Evolutionary conservation across 2,329 filamentous ascomycete genomes (phyloP).

Genomic region (Nigrograna mackinnonii): DNA sequence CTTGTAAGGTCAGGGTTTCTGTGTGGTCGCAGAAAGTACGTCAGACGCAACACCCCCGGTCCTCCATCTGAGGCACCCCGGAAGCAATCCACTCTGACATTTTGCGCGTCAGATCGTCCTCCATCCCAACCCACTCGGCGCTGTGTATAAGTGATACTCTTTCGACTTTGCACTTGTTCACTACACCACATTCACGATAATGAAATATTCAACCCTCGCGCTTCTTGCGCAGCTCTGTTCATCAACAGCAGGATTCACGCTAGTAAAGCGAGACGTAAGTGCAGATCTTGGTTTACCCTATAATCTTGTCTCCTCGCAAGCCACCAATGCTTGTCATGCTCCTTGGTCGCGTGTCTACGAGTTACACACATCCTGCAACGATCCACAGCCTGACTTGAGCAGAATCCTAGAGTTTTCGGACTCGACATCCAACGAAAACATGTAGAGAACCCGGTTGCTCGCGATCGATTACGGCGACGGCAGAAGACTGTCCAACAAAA

Average conservation of each 20-base stretch:
- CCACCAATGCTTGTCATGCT: not conserved
- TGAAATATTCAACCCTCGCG: conserved; percentile 34
- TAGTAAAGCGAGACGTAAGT: conserved; percentile 39
- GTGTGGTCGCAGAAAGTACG: no score
- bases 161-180: conserved; percentile 2
- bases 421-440: conserved; percentile 56
- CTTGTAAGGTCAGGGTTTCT: no score
- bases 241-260: conserved; percentile 28
- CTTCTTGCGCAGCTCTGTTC: conserved; percentile 32
- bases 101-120: not conserved
- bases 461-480: conserved; percentile 50
- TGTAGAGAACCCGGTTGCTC: conserved; percentile 48
- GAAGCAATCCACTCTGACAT: not conserved
- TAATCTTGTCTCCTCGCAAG: not conserved
- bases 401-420: conserved; percentile 51
- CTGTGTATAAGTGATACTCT: conserved; percentile 12
- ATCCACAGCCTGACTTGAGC: not conserved
- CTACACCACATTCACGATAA: no score
- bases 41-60: no score
- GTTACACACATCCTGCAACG: not conserved
- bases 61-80: no score
- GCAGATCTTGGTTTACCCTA: conserved; percentile 1
- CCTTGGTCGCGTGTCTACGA: not conserved
- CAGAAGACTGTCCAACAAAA: conserved; percentile 48
- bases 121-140: not conserved